A percentile compares a stretch with the other conserved stretches of the same genome.
Evolutionary conservation across 2,329 filamentous ascomycete species (phyloP).

Genomic region (Huntiella savannae): DNA sequence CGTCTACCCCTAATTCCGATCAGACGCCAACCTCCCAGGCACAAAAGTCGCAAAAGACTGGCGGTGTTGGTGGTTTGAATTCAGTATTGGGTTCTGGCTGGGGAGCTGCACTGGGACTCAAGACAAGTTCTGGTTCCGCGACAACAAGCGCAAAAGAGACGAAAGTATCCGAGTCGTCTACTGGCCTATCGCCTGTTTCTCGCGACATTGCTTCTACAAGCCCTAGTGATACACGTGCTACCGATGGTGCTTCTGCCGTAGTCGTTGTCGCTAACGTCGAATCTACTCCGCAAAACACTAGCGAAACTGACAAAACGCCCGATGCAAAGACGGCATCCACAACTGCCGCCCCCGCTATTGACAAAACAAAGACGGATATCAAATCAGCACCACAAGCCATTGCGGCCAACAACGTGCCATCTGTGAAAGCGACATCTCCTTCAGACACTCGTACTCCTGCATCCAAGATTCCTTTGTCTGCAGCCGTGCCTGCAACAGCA

Average conservation of each 20-base stretch:
- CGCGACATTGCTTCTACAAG: not conserved
- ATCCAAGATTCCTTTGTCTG: not conserved
- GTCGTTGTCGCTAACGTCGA: not conserved
- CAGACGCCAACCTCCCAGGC: conserved; percentile 15
- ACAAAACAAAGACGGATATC: not conserved
- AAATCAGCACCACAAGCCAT: not conserved
- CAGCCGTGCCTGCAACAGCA: not conserved
- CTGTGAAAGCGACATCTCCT: conserved; percentile 7
- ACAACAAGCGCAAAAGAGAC: conserved; percentile 23
- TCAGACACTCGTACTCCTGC: conserved; percentile 11
- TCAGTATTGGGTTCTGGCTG: conserved; percentile 5
- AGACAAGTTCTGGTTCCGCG: conserved; percentile 14
- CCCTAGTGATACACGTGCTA: not conserved
- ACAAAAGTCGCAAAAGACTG: conserved; percentile 7
- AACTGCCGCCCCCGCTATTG: conserved; percentile 6
- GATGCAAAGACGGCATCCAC: conserved; percentile 6
- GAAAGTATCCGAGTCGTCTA: conserved; percentile 13
- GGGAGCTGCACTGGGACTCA: conserved; percentile 6
- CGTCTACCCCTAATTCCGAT: conserved; percentile 22
- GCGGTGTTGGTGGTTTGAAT: not conserved
- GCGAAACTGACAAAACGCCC: not conserved
- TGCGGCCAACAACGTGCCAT: not conserved
- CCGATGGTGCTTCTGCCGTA: not conserved
- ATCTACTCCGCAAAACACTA: not conserved
- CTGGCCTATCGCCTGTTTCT: not conserved